These are phyloP conservation scores for Ceriops tagal DNA, from an alignment of 345 rosid genomes.

Conservation along the genomic window DNA sequence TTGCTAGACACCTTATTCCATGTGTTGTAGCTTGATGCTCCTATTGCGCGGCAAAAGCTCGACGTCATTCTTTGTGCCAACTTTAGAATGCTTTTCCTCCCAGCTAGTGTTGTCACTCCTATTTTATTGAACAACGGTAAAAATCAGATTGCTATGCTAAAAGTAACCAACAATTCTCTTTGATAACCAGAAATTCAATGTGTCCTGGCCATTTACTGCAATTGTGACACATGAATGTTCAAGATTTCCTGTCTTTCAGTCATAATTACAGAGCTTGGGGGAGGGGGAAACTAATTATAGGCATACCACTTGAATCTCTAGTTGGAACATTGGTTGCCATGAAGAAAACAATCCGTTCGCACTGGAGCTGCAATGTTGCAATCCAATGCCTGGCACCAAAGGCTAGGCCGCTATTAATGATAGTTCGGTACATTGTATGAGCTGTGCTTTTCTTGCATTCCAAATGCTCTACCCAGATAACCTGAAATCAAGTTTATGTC, in stretches of 20 bases:
- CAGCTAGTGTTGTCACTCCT: slow-evolving; percentile 93
- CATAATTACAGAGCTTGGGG: no score
- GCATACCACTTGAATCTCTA: slow-evolving; percentile 81
- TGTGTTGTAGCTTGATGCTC: slow-evolving; percentile 90
- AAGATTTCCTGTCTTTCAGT: no score
- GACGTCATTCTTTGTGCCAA: slow-evolving; percentile 90
- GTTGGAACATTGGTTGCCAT: slow-evolving; percentile 99
- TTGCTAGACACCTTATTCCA: slow-evolving; percentile 83
- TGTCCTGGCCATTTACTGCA: no score
- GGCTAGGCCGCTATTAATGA: slow-evolving; percentile 79
- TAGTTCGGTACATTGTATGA: slow-evolving; percentile 66
- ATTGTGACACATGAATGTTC: no score
- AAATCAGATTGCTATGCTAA: neutral
- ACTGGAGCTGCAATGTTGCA: slow-evolving; percentile 75
- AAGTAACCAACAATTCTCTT: neutral
- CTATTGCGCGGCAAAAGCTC: slow-evolving; percentile 74
- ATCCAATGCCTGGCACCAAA: slow-evolving; percentile 97
- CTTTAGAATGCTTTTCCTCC: slow-evolving; percentile 89
- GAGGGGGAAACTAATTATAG: neutral
- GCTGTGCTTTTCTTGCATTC: slow-evolving; percentile 72
- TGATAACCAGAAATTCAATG: no score
- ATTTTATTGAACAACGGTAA: neutral
- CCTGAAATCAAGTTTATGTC: slow-evolving; percentile 35
- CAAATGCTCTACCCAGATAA: slow-evolving; percentile 90
- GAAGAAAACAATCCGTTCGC: slow-evolving; percentile 91